Evolutionary conservation across 2,329 filamentous ascomycete genomes (phyloP).

Genomic region (Coniochaeta sp.): DNA sequence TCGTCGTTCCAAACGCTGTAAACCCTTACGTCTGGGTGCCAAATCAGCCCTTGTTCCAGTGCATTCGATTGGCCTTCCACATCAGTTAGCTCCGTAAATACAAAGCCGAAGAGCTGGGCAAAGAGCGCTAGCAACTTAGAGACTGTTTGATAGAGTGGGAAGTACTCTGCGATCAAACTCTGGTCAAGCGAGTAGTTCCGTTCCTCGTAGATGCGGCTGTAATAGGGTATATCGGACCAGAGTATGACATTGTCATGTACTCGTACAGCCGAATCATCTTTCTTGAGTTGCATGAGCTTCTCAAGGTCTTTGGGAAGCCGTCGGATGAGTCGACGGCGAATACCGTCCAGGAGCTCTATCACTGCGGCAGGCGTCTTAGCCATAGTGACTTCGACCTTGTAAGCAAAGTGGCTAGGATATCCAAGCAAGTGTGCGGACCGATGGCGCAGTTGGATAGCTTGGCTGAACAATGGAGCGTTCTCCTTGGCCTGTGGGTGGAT

Average conservation of each 20-base stretch:
- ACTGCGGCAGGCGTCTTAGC: too few species aligned
- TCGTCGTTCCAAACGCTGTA: constrained; percentile 80
- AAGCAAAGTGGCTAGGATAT: too few species aligned
- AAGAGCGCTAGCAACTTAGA: constrained; percentile 77
- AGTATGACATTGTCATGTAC: constrained; percentile 67
- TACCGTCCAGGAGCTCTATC: too few species aligned
- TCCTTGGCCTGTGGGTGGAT: too few species aligned
- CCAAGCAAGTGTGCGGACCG: too few species aligned
- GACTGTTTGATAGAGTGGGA: constrained; percentile 68
- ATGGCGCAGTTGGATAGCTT: too few species aligned
- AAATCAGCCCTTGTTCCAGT: constrained; percentile 64
- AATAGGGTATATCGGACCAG: constrained; percentile 70
- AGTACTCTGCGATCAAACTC: constrained; percentile 74
- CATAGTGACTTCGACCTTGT: too few species aligned
- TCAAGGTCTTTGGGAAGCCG: constrained; percentile 66
- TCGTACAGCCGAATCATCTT: constrained; percentile 54
- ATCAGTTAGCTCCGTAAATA: constrained; percentile 65
- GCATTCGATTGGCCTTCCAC: constrained; percentile 62
- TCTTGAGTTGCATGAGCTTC: constrained; percentile 67
- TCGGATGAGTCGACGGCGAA: constrained; percentile 56
- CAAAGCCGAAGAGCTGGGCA: constrained; percentile 72
- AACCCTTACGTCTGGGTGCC: constrained; percentile 77
- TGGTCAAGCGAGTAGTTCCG: constrained; percentile 75
- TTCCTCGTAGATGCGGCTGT: constrained; percentile 73
- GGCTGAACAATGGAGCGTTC: too few species aligned